Base-by-base conservation (phyloP, 352 stramenopile genomes). In the Globisporangium cylindrosporum region DNA sequence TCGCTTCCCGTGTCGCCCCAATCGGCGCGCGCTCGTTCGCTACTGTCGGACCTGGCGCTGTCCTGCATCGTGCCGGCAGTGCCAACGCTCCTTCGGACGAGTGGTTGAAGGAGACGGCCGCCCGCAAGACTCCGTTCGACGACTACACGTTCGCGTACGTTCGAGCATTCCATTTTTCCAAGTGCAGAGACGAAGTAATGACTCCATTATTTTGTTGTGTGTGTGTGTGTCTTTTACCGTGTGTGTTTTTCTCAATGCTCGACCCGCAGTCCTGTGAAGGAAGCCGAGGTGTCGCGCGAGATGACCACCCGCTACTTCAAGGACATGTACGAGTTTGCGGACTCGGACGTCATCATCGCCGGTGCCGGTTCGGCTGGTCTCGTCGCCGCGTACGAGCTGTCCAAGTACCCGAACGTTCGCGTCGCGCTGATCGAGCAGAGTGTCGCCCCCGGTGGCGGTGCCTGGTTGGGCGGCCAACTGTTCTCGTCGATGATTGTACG, bases 231-330 rank as follows among this genome's bases (percentile, higher is more conserved):
- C 9, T 59, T 62, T 49, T n/a, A 18, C 14, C 20, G 1, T 62
- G 12, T 38, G 15, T 24, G 18, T n/a, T 49, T 49, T n/a, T 51
- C 6, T 59, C 29, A 43, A 20, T 57, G 18, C 7, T 2, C 24
- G 15, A 15, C 12, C 22, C 60, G 14, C 69, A 87, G 77, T n/a
- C 81, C 81, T 18, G 77, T 89, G 43, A 86, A 87, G 72, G 81
- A 89, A 72, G 75, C 81, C 24, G 75, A 87, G 49, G 77, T 89
- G 59, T 89, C 81, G 65, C 81, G 81, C 62, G 81, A 87, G 70
- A 89, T 89, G 81, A 89, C 81, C 41, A 89, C 79, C 36, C 79
- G 81, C 24, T 89, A 89, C 73, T 86, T 89, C 75, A 89, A 89
- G 79, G 81, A 89, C 68, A 75, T 89, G 79, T 87, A 89, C 77